Percentiles rank a stretch among this genome's conserved stretches.
These are phyloP conservation scores for Circinella minor DNA, from an alignment of 371 early-diverging fungal species.

Conservation along the genomic window DNA sequence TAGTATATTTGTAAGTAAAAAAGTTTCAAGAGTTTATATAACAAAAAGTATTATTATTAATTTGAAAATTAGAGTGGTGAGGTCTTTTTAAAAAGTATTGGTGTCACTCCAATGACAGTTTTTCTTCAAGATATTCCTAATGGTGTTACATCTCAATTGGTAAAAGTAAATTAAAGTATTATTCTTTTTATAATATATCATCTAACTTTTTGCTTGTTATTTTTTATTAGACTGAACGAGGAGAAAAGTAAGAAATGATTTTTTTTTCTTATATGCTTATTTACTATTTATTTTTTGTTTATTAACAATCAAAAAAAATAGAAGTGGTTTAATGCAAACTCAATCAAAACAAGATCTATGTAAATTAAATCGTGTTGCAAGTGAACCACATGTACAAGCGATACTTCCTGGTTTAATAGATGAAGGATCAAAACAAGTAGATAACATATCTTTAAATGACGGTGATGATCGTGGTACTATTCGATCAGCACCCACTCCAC, in stretches of 20 bases:
- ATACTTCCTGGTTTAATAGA: conserved; percentile 19
- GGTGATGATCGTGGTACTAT: background rate
- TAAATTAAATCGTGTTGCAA: conserved; percentile 41
- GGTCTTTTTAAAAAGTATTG: conserved; percentile 62
- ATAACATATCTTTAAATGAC: background rate
- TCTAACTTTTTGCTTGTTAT: background rate
- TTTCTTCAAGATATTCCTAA: conserved; percentile 60
- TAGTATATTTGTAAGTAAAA: conserved; percentile 22
- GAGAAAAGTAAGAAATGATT: conserved; percentile 14
- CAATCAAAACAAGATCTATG: conserved; percentile 28
- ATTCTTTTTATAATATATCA: background rate
- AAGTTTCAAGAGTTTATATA: background rate
- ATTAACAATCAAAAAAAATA: background rate
- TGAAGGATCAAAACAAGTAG: background rate
- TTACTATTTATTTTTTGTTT: no score
- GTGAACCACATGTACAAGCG: conserved; percentile 47
- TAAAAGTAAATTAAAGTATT: background rate
- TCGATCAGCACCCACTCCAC: conserved; percentile 27
- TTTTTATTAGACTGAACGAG: conserved; percentile 6
- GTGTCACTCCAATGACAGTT: conserved; percentile 74
- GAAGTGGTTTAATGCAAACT: conserved; percentile 16
- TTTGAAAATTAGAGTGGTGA: conserved; percentile 38
- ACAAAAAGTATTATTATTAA: background rate
- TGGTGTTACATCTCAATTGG: background rate
- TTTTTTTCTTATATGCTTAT: background rate